Evolutionary conservation across 2,329 filamentous ascomycete genomes (phyloP).

Genomic region (Akanthomyces dipterigenus): DNA sequence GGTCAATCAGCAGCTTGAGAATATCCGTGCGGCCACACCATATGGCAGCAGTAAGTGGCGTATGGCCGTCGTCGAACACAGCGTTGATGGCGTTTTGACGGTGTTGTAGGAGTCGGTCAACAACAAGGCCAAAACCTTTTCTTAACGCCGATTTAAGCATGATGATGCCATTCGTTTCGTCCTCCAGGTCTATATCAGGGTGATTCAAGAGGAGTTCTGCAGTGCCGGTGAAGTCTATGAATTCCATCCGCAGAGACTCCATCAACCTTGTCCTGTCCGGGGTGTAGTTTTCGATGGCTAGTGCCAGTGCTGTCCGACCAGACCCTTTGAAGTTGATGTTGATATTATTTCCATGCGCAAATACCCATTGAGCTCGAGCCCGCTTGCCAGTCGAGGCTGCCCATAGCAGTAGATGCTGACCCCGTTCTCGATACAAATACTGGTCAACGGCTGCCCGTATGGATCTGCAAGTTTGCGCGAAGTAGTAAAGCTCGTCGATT

Average conservation of each 20-base stretch:
- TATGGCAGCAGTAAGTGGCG: background rate
- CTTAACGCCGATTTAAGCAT: background rate
- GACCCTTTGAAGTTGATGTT: background rate
- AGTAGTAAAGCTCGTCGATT: background rate
- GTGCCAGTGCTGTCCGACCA: background rate
- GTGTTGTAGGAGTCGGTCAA: background rate
- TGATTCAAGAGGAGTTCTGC: background rate
- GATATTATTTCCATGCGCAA: background rate
- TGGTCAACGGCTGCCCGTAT: background rate
- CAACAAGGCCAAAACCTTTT: background rate
- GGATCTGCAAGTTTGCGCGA: background rate
- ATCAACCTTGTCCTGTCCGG: background rate
- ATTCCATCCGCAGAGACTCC: too few species aligned
- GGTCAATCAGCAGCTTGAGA: background rate
- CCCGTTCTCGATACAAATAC: background rate
- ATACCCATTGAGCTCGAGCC: background rate
- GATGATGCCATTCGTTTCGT: background rate
- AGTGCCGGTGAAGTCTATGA: background rate
- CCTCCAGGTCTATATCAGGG: background rate
- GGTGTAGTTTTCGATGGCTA: background rate
- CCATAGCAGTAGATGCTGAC: background rate
- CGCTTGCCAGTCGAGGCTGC: background rate
- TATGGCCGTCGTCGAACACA: background rate
- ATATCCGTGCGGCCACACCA: background rate
- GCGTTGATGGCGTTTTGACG: background rate